Base-by-base conservation (phyloP, 768 basidiomycete species). In the Cystobasidium tubakii region DNA sequence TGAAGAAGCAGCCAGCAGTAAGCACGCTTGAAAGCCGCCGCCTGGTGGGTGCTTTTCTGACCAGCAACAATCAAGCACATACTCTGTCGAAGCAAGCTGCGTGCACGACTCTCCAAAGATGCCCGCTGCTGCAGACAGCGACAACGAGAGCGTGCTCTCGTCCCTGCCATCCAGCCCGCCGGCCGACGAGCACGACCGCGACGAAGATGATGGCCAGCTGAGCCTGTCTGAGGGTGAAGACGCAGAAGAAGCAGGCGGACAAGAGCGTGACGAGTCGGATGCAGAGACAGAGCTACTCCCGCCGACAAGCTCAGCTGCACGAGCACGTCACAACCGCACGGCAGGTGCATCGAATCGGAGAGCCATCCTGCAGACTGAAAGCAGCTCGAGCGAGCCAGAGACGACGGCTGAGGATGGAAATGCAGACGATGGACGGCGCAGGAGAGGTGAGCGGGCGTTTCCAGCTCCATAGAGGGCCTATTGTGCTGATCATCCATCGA, bases 221-320 rank as follows among this genome's bases (percentile, higher is more conserved):
- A 50, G 46, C 46, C 46, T 50, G 46, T 50, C 46, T 15, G 57
- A 60, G 23, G 57, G 29, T 60, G 17, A 60, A 31, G 57, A 27
- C 13, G 57, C 4, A 34, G 57, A 60, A 6, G 29, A 60, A 60
- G 57, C 10, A 60, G 13, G 57, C 25, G 53, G 27, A 7, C 7
- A n/a, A 60, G 25, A 27, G 33, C 25, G 57, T 25, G 57, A 60
- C 21, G 27, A 60, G 36, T 4, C 64, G 55, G 7, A 75, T 25
- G 42, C 39, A 74, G 64, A 73, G 31, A 73, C 60, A 73, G 10
- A 60, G 33, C 57, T 25, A 31, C 57, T 60, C 6, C 57, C 57
- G 13, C 57, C 57, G 12, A 29, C 57, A 25, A 60, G 57, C 57
- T 60, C 57, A 31, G 57, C 57, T 60, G 57, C 57, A 60, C 25